phyloP scores from a whole-genome alignment of 768 basidiomycete species.

The Suillus cothurnatus region DNA sequence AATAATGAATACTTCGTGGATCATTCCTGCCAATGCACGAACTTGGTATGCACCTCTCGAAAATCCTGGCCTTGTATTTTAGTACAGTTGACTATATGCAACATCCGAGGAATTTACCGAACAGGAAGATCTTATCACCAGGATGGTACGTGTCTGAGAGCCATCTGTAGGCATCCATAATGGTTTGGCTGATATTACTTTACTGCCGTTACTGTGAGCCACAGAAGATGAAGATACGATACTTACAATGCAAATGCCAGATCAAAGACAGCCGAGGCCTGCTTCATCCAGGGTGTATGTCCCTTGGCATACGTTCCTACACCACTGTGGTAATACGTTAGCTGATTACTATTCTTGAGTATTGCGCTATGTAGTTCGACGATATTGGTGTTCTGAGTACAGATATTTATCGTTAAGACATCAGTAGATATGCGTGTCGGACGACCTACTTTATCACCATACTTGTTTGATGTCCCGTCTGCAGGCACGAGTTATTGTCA shows the following conservation, averaged over 20 bases:
- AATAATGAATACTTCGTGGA: conserved; percentile 32
- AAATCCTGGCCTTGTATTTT: conserved; percentile 35
- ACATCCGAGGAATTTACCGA: conserved; percentile 31
- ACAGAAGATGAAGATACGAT: neutral
- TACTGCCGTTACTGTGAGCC: neutral
- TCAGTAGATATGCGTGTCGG: neutral
- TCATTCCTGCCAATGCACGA: conserved; percentile 46
- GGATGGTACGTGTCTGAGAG: conserved; percentile 40
- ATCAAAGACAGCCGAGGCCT: conserved; percentile 32
- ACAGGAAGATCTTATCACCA: conserved; percentile 44
- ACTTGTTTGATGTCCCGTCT: conserved; percentile 42
- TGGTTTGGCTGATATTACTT: conserved; percentile 21
- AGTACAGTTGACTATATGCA: neutral
- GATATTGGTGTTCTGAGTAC: conserved; percentile 42
- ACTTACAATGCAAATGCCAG: conserved; percentile 40
- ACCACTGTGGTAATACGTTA: conserved; percentile 45
- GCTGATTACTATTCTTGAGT: conserved; percentile 35
- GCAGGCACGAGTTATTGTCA: neutral
- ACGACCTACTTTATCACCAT: conserved; percentile 26
- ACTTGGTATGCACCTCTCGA: conserved; percentile 53
- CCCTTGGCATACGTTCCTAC: conserved; percentile 37
- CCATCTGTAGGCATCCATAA: conserved; percentile 43
- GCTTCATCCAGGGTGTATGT: conserved; percentile 19
- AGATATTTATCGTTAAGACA: neutral
- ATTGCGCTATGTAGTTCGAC: conserved; percentile 40